Evolutionary conservation across 2,329 filamentous ascomycete species (phyloP).

Genomic region (Pyrenochaeta sp.): DNA sequence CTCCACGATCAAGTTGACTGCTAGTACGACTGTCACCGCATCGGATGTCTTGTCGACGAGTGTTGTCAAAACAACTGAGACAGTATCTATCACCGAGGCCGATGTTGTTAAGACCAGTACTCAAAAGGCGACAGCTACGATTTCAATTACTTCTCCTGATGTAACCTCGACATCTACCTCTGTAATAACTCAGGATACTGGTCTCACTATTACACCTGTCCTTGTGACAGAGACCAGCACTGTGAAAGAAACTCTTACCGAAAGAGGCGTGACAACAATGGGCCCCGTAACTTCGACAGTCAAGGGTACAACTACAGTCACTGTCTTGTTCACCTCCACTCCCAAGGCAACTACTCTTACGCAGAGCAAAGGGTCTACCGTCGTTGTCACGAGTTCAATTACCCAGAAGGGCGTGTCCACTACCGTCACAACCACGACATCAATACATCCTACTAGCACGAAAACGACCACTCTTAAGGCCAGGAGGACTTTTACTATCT

Average conservation of each 20-base stretch:
- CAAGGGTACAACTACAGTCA: conserved; percentile 25
- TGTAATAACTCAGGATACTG: conserved; percentile 34
- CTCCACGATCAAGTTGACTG: conserved; percentile 22
- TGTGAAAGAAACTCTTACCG: conserved; percentile 20
- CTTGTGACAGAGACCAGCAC: conserved; percentile 19
- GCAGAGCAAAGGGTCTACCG: conserved; percentile 18
- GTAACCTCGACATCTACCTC: conserved; percentile 25
- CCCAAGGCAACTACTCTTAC: conserved; percentile 39
- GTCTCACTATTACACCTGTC: conserved; percentile 24
- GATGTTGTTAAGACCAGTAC: conserved; percentile 17
- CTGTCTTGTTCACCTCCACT: conserved; percentile 27
- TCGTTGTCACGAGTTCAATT: conserved; percentile 21
- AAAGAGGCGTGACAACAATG: conserved; percentile 20
- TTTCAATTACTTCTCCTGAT: conserved; percentile 34
- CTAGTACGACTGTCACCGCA: conserved; percentile 20
- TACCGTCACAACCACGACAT: conserved; percentile 17
- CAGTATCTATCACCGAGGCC: conserved; percentile 16
- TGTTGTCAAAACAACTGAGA: conserved; percentile 19
- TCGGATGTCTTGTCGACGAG: conserved; percentile 32
- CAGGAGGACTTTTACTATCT: conserved; percentile 24
- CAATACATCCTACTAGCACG: conserved; percentile 20
- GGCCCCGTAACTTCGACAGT: conserved; percentile 22
- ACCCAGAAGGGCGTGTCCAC: conserved; percentile 19
- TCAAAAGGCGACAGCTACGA: conserved; percentile 30
- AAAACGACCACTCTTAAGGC: conserved; percentile 33